Evolutionary conservation across 768 basidiomycete genomes (phyloP).

Genomic region (Cubamyces lactineus): DNA sequence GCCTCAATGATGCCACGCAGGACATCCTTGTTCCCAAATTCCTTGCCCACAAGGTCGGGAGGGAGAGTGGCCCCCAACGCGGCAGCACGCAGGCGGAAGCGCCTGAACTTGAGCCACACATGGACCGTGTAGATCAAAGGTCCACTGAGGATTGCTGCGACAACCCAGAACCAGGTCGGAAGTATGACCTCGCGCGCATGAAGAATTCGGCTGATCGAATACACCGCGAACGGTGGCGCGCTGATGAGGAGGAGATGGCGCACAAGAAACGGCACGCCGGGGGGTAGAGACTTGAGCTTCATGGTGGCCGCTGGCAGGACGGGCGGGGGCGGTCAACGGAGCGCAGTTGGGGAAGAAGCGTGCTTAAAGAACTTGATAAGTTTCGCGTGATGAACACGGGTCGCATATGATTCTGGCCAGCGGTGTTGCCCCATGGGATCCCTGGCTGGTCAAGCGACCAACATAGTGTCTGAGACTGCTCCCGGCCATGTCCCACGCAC

Average conservation of each 20-base stretch:
- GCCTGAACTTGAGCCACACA: slow-evolving; percentile 10
- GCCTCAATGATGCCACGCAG: slow-evolving; percentile 29
- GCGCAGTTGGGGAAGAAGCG: not conserved
- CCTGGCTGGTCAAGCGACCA: not conserved
- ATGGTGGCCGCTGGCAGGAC: slow-evolving; percentile 2
- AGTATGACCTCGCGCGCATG: not conserved
- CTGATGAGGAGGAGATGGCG: slow-evolving; percentile 9
- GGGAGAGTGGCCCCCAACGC: slow-evolving; percentile 25
- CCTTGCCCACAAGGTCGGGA: slow-evolving; percentile 38
- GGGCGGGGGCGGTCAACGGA: not conserved
- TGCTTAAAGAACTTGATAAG: not conserved
- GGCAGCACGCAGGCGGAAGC: slow-evolving; percentile 13
- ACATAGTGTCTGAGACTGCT: not conserved
- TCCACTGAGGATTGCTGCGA: slow-evolving; percentile 10
- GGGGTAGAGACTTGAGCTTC: slow-evolving; percentile 15
- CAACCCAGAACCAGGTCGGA: slow-evolving; percentile 21
- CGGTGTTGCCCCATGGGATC: not conserved
- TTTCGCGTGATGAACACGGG: not conserved
- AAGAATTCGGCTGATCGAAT: not conserved
- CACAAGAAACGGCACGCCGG: slow-evolving; percentile 8
- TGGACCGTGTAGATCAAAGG: slow-evolving; percentile 13
- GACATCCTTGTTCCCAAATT: slow-evolving; percentile 41
- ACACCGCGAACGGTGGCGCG: slow-evolving; percentile 12
- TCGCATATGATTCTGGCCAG: slow-evolving; percentile 1
- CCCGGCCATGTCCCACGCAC: not conserved